Evolutionary conservation across 495 filamentous ascomycete species (phyloP), one percentile per base, ranked within the genome.

Genomic region (Alectoria sarmentosa): DNA sequence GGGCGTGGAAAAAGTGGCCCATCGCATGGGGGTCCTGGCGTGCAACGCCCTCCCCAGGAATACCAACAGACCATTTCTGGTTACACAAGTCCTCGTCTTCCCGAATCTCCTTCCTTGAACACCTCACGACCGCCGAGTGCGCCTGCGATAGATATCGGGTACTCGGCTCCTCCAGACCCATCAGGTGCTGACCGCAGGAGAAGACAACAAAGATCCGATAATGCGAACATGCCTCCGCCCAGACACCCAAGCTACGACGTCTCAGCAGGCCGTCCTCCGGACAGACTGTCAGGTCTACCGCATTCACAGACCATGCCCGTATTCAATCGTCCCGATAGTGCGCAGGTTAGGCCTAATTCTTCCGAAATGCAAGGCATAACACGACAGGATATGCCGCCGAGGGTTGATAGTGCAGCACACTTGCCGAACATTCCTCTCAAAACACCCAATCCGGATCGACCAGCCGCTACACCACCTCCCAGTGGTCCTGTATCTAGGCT

Each of bases 81-180:
- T 37, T 74, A 76, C 6, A 73, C 59, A 38, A 69, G 42, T 60
- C 65, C 67, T 34, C 65, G 60, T 28, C 30, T 44, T 15, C 44
- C 57, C 11, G 58, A 28, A 32, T 58, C 69, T 26, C 65, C 62
- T 39, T 15, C 42, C 14, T 37, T 38, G 23, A 60, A 58, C 11
- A 21, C 49, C 59, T 57, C 64, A 36, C 44, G 65, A 63, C 69
- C 60, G 32, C 60, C 62, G 41, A 23, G 48, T 44, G 62, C 62
- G 32, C 73, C 80, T 49, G 76, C 73, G 63, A 67, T 83, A 28
- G 81, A 83, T 67, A 78, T 83, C 67, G 82, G 82, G 41, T 84
- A 78, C 69, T 79, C 79, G 19, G 82, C 82, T 48, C 82, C 82
- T 13, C 65, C 77, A 23, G 80, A 83, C 41, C 72, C 73, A 23